phyloP scores from a whole-genome alignment of 441 rosid genomes.

The Euphorbia schlechtendalii region DNA sequence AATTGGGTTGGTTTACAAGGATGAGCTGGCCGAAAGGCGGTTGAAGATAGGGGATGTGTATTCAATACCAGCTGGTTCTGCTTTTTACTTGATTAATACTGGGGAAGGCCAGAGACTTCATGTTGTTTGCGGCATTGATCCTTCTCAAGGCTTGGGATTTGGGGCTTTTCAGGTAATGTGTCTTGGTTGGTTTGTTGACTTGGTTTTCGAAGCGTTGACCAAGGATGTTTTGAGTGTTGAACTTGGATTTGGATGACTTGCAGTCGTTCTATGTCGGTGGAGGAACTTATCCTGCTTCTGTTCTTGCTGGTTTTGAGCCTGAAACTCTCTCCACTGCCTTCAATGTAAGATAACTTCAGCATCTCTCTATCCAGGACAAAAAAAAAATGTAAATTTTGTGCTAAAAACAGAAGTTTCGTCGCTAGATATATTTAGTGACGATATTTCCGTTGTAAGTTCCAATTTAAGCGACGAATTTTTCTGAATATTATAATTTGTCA shows the following conservation, averaged over 20 bases:
- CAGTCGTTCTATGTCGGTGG: slow-evolving; percentile 88
- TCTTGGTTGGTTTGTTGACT: not conserved
- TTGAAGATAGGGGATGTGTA: slow-evolving; percentile 61
- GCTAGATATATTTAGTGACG: no score
- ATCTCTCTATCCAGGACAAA: no score
- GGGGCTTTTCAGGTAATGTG: slow-evolving; percentile 49
- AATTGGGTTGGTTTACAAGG: slow-evolving; percentile 53
- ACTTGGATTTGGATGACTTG: not conserved
- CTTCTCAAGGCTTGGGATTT: slow-evolving; percentile 51
- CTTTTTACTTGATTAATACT: slow-evolving; percentile 67
- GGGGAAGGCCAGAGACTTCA: slow-evolving; percentile 61
- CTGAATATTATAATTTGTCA: no score
- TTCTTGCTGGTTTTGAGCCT: slow-evolving; percentile 60
- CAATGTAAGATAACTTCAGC: slow-evolving; percentile 39
- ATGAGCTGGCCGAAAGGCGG: slow-evolving; percentile 46
- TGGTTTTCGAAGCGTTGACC: not conserved
- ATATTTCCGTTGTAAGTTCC: no score
- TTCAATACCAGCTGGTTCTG: slow-evolving; percentile 65
- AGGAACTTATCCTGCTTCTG: slow-evolving; percentile 49
- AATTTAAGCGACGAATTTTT: no score
- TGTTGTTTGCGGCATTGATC: slow-evolving; percentile 62
- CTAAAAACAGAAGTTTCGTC: no score
- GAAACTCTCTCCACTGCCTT: slow-evolving; percentile 64
- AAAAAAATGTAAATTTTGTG: no score
- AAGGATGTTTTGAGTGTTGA: not conserved